These are phyloP conservation scores for Puccinia horiana DNA, from an alignment of 1,284 basidiomycete genomes.

Conservation along the genomic window DNA sequence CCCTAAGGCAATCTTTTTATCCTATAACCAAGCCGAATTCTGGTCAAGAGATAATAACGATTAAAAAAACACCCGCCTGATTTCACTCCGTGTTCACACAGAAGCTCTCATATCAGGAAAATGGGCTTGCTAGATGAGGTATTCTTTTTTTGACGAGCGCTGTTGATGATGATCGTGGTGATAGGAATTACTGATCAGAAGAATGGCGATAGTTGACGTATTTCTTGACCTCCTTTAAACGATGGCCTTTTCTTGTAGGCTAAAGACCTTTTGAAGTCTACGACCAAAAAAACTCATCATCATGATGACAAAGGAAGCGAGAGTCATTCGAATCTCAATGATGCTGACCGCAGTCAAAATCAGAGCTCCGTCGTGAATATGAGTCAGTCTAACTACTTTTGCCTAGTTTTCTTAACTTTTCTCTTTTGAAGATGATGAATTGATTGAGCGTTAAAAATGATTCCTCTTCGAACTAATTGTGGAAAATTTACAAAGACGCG, in stretches of 20 bases:
- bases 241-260: neutral
- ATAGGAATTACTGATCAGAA: neutral
- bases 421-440: neutral
- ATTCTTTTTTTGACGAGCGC: neutral
- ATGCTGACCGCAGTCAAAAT: constrained; percentile 4
- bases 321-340: neutral
- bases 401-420: too few relatives aligned
- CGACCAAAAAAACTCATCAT: neutral
- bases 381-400: neutral
- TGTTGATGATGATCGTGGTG: neutral
- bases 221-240: neutral
- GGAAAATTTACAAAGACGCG: neutral
- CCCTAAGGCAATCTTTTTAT: neutral
- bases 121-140: constrained; percentile 31
- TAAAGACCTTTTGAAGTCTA: neutral
- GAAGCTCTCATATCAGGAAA: neutral
- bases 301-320: neutral
- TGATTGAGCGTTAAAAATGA: neutral
- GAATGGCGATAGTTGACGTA: neutral
- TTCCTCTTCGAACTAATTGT: neutral
- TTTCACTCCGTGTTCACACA: neutral
- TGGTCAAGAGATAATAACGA: neutral
- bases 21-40: neutral
- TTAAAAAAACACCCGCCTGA: neutral
- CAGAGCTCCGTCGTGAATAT: neutral